These are phyloP conservation scores for Aspergillus carlsbadensis DNA, from an alignment of 495 filamentous ascomycete genomes.

Conservation along the genomic window DNA sequence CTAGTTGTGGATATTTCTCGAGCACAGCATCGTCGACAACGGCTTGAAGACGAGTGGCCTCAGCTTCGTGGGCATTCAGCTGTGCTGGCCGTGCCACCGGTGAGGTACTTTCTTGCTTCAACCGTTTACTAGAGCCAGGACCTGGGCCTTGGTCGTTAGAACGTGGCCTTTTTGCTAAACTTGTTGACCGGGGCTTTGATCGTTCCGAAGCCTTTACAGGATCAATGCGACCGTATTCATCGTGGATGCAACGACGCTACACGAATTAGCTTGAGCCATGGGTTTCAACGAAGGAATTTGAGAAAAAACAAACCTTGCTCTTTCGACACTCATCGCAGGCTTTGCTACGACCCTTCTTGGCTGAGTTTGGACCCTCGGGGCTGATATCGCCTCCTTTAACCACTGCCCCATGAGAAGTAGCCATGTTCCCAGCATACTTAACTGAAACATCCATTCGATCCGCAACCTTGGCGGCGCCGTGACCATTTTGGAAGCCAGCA, in stretches of 20 bases:
- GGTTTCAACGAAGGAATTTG: too few relatives aligned
- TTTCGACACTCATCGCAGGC: constrained; percentile 67
- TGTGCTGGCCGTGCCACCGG: constrained; percentile 27
- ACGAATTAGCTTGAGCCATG: constrained; percentile 21
- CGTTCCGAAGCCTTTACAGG: constrained; percentile 60
- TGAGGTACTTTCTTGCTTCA: constrained; percentile 43
- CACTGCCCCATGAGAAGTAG: constrained; percentile 27
- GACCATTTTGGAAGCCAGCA: constrained; percentile 32
- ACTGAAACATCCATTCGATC: constrained; percentile 29
- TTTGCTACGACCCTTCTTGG: constrained; percentile 58
- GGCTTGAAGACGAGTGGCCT: constrained; percentile 15
- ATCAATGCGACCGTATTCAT: constrained; percentile 63
- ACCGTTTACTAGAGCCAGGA: constrained; percentile 29
- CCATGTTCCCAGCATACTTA: constrained; percentile 27
- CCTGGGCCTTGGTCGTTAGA: constrained; percentile 34
- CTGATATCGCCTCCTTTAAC: constrained; percentile 35
- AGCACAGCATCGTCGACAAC: constrained; percentile 7
- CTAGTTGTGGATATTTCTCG: constrained; percentile 5
- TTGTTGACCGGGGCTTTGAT: constrained; percentile 55
- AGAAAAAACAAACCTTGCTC: constrained; percentile 59
- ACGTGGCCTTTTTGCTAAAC: constrained; percentile 47
- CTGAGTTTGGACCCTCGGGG: constrained; percentile 33
- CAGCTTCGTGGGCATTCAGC: constrained; percentile 17
- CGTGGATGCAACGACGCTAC: constrained; percentile 68
- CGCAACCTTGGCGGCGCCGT: constrained; percentile 22